A percentile compares a stretch with the other conserved stretches of the same genome.
phyloP scores from a whole-genome alignment of 257 asterid species.

The Pogostemon cablin region DNA sequence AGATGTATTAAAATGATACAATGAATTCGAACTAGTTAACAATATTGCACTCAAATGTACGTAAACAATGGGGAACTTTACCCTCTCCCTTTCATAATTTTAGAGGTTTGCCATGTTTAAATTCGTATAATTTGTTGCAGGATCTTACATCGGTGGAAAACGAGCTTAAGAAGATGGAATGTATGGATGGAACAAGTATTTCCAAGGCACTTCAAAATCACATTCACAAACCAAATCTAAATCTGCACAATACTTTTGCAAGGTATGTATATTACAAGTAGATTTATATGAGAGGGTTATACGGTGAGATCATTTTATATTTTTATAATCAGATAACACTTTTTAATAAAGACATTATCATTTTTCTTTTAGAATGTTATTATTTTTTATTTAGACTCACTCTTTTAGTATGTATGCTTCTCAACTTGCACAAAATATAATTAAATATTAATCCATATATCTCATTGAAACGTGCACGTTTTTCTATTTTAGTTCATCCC shows the following conservation, averaged over 20 bases:
- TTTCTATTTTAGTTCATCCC: too few relatives aligned
- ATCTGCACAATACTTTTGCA: not conserved
- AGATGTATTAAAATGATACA: too few relatives aligned
- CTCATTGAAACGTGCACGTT: too few relatives aligned
- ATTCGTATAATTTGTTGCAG: not conserved
- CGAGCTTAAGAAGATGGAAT: not conserved
- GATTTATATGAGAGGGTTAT: too few relatives aligned
- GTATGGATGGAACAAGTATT: not conserved
- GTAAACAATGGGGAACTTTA: too few relatives aligned
- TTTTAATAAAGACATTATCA: too few relatives aligned
- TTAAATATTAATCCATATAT: not conserved
- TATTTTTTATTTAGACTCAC: too few relatives aligned
- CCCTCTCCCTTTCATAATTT: not conserved
- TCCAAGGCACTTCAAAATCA: not conserved
- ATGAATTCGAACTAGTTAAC: too few relatives aligned
- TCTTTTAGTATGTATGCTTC: not conserved
- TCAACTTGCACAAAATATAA: not conserved
- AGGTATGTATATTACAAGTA: not conserved
- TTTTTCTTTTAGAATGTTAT: too few relatives aligned
- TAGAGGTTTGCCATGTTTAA: not conserved
- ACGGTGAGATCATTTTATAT: too few relatives aligned
- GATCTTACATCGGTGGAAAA: conserved; percentile 13
- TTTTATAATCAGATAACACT: too few relatives aligned
- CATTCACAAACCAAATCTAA: not conserved
- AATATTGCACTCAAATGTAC: too few relatives aligned